These are phyloP conservation scores for Cryptosporidium ryanae DNA, from an alignment of 169 alveolate species.

Conservation along the genomic window DNA sequence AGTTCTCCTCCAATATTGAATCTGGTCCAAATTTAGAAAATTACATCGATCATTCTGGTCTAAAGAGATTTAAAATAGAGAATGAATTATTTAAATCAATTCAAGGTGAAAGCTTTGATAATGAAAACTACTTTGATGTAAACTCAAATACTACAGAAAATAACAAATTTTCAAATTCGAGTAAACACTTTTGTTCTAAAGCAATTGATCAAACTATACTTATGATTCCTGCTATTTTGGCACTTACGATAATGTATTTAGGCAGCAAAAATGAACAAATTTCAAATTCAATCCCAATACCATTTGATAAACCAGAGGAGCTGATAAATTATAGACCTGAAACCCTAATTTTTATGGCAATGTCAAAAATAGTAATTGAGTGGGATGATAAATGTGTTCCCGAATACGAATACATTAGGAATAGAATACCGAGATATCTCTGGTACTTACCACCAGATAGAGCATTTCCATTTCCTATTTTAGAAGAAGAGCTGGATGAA, in stretches of 20 bases:
- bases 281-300: slow-evolving; percentile 43
- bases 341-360: slow-evolving; percentile 40
- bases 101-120: slow-evolving; percentile 15
- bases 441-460: slow-evolving; percentile 63
- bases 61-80: slow-evolving; percentile 23
- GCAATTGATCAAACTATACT: slow-evolving; percentile 40
- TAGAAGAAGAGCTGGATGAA: background rate
- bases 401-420: slow-evolving; percentile 19
- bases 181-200: slow-evolving; percentile 51
- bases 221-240: slow-evolving; percentile 41
- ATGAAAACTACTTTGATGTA: background rate
- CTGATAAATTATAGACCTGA: slow-evolving; percentile 62
- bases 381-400: slow-evolving; percentile 51
- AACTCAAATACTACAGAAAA: background rate
- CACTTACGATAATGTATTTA: slow-evolving; percentile 54
- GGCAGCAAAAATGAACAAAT: slow-evolving; percentile 18
- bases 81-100: background rate
- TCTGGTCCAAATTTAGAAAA: slow-evolving; percentile 56
- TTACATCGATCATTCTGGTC: slow-evolving; percentile 31
- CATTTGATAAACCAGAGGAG: slow-evolving; percentile 44
- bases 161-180: slow-evolving; percentile 34
- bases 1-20: slow-evolving; percentile 32
- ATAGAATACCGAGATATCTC: slow-evolving; percentile 37
- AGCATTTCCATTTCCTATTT: slow-evolving; percentile 42
- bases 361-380: slow-evolving; percentile 59